These are phyloP conservation scores for Lepidium didymum DNA, from an alignment of 345 rosid species.

Conservation along the genomic window DNA sequence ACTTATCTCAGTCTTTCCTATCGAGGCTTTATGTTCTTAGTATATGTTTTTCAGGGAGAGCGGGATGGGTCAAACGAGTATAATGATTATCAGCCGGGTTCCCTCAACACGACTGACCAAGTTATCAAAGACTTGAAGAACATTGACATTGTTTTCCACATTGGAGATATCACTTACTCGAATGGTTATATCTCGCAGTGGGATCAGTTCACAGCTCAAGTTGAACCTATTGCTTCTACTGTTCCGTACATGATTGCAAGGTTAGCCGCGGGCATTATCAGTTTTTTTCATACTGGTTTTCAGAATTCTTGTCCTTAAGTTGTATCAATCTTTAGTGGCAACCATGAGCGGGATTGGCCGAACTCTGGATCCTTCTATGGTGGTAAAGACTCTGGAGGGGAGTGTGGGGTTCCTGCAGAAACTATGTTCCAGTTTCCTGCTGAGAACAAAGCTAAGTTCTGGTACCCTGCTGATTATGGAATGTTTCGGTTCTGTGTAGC, in stretches of 20 bases:
- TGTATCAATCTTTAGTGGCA: conserved; percentile 39
- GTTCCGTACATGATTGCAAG: conserved; percentile 67
- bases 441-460: conserved; percentile 46
- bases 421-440: conserved; percentile 47
- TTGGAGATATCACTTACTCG: conserved; percentile 53
- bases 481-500: conserved; percentile 75
- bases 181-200: conserved; percentile 68
- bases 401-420: conserved; percentile 53
- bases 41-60: conserved; percentile 39
- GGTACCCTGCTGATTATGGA: conserved; percentile 63
- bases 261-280: conserved; percentile 14
- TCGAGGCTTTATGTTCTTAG: not conserved
- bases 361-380: conserved; percentile 51
- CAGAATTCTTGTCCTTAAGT: not conserved
- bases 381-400: conserved; percentile 48
- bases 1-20: not conserved
- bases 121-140: conserved; percentile 45
- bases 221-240: conserved; percentile 53
- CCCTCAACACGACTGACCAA: conserved; percentile 61
- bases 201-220: conserved; percentile 76
- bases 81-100: conserved; percentile 56
- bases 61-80: conserved; percentile 70
- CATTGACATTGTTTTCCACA: conserved; percentile 59
- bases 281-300: not conserved
- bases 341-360: conserved; percentile 72